These are phyloP conservation scores for Coemansia sp. DNA, from an alignment of 192 early-diverging fungal species.

Conservation along the genomic window DNA sequence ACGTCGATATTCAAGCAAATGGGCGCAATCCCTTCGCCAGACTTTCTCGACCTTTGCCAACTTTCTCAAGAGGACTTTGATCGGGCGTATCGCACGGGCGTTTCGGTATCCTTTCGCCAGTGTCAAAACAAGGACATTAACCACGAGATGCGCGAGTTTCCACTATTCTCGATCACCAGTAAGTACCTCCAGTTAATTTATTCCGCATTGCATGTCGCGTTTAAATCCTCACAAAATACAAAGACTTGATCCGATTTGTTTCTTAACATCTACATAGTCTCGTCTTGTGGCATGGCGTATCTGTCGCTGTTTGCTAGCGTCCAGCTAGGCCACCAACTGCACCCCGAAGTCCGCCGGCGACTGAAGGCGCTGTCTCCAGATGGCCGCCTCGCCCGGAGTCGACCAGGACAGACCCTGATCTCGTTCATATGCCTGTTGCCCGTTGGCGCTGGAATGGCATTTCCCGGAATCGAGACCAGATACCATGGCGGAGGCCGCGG, in stretches of 20 bases:
- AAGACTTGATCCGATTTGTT: background rate
- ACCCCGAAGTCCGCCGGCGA: constrained; percentile 37
- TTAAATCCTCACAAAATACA: background rate
- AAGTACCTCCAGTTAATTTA: constrained; percentile 10
- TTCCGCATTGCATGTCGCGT: background rate
- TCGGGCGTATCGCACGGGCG: constrained; percentile 18
- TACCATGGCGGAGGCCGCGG: constrained; percentile 46
- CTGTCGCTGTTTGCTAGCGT: constrained; percentile 48
- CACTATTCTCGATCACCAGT: constrained; percentile 20
- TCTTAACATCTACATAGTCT: constrained; percentile 17
- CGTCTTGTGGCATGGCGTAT: constrained; percentile 30
- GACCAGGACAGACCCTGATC: constrained; percentile 44
- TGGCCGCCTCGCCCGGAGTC: constrained; percentile 3
- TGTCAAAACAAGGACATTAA: constrained; percentile 24
- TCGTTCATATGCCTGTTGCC: constrained; percentile 42
- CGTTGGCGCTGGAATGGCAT: constrained; percentile 40
- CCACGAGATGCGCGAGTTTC: constrained; percentile 21
- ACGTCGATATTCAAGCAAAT: constrained; percentile 34
- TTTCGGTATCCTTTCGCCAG: constrained; percentile 18
- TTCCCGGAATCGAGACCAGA: constrained; percentile 33
- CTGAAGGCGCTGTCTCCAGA: constrained; percentile 17
- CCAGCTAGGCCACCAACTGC: constrained; percentile 41
- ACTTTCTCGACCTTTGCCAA: constrained; percentile 38
- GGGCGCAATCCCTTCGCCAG: constrained; percentile 8
- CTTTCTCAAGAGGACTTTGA: constrained; percentile 23